phyloP scores from a whole-genome alignment of 2,329 filamentous ascomycete species.

The Aspergillus fischeri region DNA sequence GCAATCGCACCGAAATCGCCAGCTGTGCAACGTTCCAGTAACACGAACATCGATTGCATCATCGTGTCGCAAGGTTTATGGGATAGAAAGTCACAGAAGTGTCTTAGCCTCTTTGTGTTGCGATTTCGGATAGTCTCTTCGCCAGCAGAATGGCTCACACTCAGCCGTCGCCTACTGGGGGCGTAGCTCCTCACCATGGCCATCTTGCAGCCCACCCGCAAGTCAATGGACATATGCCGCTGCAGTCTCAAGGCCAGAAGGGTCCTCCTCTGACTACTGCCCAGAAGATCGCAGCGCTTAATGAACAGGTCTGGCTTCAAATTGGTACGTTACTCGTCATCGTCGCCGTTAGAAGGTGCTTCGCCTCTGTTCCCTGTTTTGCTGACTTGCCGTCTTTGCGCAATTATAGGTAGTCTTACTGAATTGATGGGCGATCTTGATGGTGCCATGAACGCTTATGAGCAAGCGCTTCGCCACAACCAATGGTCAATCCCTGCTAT shows the following conservation, averaged over 20 bases:
- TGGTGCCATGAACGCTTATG: slow-evolving; percentile 84
- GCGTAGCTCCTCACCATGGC: slow-evolving; percentile 61
- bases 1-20: slow-evolving; percentile 9
- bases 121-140: slow-evolving; percentile 3
- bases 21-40: slow-evolving; percentile 16
- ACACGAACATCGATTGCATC: slow-evolving; percentile 26
- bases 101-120: slow-evolving; percentile 6
- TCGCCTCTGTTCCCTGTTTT: background rate
- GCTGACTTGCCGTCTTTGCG: slow-evolving; percentile 11
- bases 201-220: slow-evolving; percentile 31
- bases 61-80: slow-evolving; percentile 27
- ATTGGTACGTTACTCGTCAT: slow-evolving; percentile 61
- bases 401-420: slow-evolving; percentile 66
- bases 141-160: slow-evolving; percentile 63
- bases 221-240: slow-evolving; percentile 54
- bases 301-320: slow-evolving; percentile 87
- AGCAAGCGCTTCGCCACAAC: slow-evolving; percentile 83
- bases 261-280: slow-evolving; percentile 60
- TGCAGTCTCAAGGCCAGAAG: slow-evolving; percentile 49
- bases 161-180: slow-evolving; percentile 75
- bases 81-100: slow-evolving; percentile 8
- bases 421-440: slow-evolving; percentile 86
- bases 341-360: background rate
- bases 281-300: slow-evolving; percentile 72
- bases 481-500: slow-evolving; percentile 84